phyloP scores from a whole-genome alignment of 169 alveolate species.

The Besnoitia besnoiti region DNA sequence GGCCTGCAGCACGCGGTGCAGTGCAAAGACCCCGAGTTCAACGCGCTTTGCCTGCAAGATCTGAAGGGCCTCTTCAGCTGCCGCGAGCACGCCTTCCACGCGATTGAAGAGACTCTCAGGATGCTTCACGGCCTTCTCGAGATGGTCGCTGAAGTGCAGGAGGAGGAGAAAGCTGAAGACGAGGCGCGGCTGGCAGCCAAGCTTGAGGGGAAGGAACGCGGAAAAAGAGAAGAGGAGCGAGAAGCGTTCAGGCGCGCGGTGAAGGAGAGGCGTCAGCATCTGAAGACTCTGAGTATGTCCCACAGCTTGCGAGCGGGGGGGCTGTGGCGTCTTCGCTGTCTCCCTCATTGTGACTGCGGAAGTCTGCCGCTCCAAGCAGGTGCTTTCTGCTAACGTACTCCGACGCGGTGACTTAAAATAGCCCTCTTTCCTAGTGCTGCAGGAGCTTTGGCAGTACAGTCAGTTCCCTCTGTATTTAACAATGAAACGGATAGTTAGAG shows the following conservation, averaged over 20 bases:
- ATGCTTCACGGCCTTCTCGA: neutral
- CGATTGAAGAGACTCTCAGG: neutral
- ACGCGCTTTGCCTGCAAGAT: conserved; percentile 3
- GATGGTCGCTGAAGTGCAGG: conserved; percentile 36
- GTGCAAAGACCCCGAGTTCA: conserved; percentile 18
- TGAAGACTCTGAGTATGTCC: neutral
- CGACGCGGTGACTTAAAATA: too few species aligned
- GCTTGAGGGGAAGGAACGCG: neutral
- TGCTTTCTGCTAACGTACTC: too few species aligned
- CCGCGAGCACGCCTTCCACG: conserved; percentile 10
- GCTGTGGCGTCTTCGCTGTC: neutral
- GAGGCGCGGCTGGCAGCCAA: neutral
- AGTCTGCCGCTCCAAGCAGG: too few species aligned
- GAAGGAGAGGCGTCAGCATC: conserved; percentile 6
- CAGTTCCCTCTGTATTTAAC: too few species aligned
- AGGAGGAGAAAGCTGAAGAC: conserved; percentile 18
- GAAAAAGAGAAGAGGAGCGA: neutral
- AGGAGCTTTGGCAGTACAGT: too few species aligned
- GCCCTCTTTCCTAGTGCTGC: too few species aligned
- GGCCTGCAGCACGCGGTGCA: conserved; percentile 17
- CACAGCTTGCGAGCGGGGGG: too few species aligned
- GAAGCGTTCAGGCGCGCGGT: neutral
- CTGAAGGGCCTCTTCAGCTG: neutral
- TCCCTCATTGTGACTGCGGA: too few species aligned
- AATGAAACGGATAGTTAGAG: too few species aligned